Base-by-base conservation (phyloP, 306 rosid genomes). In the Trifolium subterraneum region DNA sequence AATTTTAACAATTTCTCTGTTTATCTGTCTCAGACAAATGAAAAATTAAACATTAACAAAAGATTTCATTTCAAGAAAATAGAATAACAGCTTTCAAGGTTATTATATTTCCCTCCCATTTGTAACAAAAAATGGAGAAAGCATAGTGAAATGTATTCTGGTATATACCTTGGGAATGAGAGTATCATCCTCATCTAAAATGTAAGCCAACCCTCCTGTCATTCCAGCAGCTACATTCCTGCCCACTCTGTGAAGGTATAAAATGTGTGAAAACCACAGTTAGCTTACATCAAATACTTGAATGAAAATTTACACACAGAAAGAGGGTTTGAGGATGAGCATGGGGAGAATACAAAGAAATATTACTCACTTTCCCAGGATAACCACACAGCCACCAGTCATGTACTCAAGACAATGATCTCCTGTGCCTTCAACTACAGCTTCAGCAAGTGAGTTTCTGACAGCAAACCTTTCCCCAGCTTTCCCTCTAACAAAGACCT, bases 161-260 rank as follows among this genome's bases (percentile, higher is more conserved):
- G 71, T 77, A 72, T 87, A 79, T 71, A 94, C 97, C 98, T 91
- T 94, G 20, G 97, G 97, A 65, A 91, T 87, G 61, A 94, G 81
- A 41, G 96, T 80, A 71, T 90, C 70, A 29, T 94, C 98, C 79
- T 94, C 97, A 31, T 94, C 98, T 69, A 94, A 96, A 80, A 94
- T 82, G 85, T 94, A 91, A 66, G 97, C 95, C 86, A 94, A 87
- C 48, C 98, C 98, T 78, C 98, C 98, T 10, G 97, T 94, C 98
- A 94, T 94, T 79, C 98, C 98, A 86, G 97, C 97, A 80, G 98
- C 98, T 39, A 94, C 98, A 79, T 94, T 94, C 88, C 98, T 90
- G 72, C 98, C 98, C 85, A 94, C 98, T 86, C 98, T 94, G 92
- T 82, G 62, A 80, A 75, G 56, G 64, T 86, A 60, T 47, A 71